Conservation (phyloP, 1,284 basidiomycete genomes). For the Leccinum insigne region DNA sequence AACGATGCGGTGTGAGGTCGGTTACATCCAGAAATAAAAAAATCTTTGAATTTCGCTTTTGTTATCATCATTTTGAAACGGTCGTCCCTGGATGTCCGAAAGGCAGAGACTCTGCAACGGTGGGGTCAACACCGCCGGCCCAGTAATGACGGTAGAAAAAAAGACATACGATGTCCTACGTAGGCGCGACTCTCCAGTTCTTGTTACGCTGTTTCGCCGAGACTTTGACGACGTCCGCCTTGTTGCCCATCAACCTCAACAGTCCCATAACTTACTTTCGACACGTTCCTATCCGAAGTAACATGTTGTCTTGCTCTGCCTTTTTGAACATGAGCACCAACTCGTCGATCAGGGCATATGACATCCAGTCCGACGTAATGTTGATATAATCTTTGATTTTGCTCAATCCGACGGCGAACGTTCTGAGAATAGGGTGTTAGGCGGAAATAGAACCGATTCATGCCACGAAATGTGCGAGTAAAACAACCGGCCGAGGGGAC, state of each 20-base stretch:
- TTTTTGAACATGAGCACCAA: constrained; percentile 94
- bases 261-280: constrained; percentile 99
- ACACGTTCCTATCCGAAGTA: constrained; percentile 91
- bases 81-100: constrained; percentile 79
- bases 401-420: too few species aligned
- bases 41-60: too few species aligned
- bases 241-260: constrained; percentile 95
- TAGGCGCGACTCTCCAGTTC: constrained; percentile 98
- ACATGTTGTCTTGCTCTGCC: constrained; percentile 63
- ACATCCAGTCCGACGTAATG: constrained; percentile 99
- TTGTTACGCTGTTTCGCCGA: constrained; percentile 96
- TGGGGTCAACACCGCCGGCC: constrained; percentile 1
- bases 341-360: constrained; percentile 94
- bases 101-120: constrained; percentile 82
- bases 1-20: too few species aligned
- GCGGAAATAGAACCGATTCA: constrained; percentile 89
- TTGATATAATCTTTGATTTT: constrained; percentile 96
- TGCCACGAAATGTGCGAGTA: background rate
- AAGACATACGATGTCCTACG: constrained; percentile 86
- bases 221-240: constrained; percentile 33
- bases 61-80: background rate
- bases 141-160: background rate
- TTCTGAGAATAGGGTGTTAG: constrained; percentile 86
- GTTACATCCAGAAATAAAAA: too few species aligned
- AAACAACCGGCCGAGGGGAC: background rate